Base-by-base conservation (phyloP, 331 rosid genomes). In the Saraca asoca region DNA sequence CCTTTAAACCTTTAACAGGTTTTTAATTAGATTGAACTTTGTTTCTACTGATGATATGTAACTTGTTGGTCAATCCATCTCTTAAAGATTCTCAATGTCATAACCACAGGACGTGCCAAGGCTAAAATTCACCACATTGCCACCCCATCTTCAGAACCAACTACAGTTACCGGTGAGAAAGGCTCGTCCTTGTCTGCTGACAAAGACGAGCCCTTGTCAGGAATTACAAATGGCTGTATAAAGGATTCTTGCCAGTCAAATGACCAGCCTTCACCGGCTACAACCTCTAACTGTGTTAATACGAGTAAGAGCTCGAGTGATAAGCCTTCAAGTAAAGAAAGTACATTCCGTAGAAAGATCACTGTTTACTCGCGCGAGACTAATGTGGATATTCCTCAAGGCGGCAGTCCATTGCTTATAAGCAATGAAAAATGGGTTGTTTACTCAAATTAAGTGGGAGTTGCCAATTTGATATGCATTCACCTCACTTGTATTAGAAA, bases 371-470 rank as follows among this genome's bases (percentile, higher is more conserved):
- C 95, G 0, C 83, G 78, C 41, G 37, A 37, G 16, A 61, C 82
- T 37, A 74, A 78, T 53, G 76, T 78, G 72, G 9, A 19, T 62
- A 37, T 72, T 70, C 86, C 83, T 0, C 44, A 42, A 35, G 91
- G 83, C 4, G 71, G 75, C 43, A 61, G 78, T 37, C 1, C 72
- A 31, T 24, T 89, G 65, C 82, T 87, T 0, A 16, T 78, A 43
- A 81, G 87, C 12, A 87, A 93, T 58, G 86, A 84, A 11, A 78
- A 68, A 1, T 93, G 88, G 88, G 84, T 68, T 78, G 95, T 81
- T 66, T 85, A 76, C 78, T 60, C 74, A 0, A 68, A 80, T 51
- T 43, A 39, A 18, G 59, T 60, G 5, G 60, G 70, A 82, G 72
- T 51, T 44, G 38, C 64, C 51, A 20, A 39, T 34, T 31, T 57